Evolutionary conservation across 768 basidiomycete species (phyloP).

Genomic region (Pluteus cervinus): DNA sequence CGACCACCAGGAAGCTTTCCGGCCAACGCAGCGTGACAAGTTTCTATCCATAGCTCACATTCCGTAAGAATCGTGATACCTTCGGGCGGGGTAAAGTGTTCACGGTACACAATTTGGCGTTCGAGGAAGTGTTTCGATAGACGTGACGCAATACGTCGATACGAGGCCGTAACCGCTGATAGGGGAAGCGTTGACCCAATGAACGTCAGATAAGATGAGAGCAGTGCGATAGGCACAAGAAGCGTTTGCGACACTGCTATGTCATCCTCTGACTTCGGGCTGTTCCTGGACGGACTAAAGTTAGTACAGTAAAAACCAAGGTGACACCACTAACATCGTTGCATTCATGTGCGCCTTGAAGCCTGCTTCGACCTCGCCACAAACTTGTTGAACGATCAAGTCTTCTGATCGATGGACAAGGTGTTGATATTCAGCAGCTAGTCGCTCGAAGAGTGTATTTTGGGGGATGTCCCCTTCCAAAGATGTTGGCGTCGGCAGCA

Average conservation of each 20-base stretch:
- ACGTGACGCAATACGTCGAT: slow-evolving; percentile 66
- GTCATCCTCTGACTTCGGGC: slow-evolving; percentile 20
- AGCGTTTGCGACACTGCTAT: slow-evolving; percentile 64
- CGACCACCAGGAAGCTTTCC: slow-evolving; percentile 38
- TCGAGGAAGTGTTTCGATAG: slow-evolving; percentile 78
- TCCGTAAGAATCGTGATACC: slow-evolving; percentile 64
- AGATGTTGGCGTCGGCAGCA: slow-evolving; percentile 41
- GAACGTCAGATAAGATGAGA: slow-evolving; percentile 74
- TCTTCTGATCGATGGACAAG: slow-evolving; percentile 73
- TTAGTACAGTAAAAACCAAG: neutral
- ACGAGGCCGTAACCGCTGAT: slow-evolving; percentile 52
- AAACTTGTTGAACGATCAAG: slow-evolving; percentile 80
- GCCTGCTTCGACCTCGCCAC: slow-evolving; percentile 71
- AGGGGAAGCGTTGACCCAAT: slow-evolving; percentile 61
- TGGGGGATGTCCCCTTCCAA: slow-evolving; percentile 31
- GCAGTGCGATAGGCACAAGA: slow-evolving; percentile 66
- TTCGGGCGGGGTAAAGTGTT: slow-evolving; percentile 55
- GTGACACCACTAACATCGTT: slow-evolving; percentile 29
- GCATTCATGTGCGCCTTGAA: slow-evolving; percentile 68
- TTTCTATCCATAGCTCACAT: slow-evolving; percentile 79
- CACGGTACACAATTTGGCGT: slow-evolving; percentile 75
- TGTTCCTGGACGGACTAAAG: neutral
- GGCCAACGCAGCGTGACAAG: slow-evolving; percentile 55
- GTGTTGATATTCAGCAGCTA: slow-evolving; percentile 57
- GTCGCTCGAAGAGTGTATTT: slow-evolving; percentile 75